Conservation (phyloP, 2,329 filamentous ascomycete genomes). For the Cyclaneusma minus region DNA sequence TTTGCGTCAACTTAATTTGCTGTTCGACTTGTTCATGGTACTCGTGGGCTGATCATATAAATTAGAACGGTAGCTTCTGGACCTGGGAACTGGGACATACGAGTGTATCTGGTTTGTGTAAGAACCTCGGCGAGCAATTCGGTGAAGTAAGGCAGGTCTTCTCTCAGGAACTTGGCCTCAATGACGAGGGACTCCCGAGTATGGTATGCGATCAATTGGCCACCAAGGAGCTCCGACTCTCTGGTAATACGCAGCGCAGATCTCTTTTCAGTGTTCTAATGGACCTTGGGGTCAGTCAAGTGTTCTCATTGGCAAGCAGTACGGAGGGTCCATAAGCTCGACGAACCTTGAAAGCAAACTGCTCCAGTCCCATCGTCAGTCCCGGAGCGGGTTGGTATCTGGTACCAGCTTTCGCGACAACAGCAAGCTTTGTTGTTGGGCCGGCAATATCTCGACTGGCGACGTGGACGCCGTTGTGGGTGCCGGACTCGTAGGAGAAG, state of each 20-base stretch:
- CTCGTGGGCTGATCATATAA: constrained; percentile 52
- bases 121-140: constrained; percentile 90
- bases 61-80: constrained; percentile 4
- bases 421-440: constrained; percentile 76
- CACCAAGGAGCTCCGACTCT: constrained; percentile 89
- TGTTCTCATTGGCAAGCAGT: constrained; percentile 4
- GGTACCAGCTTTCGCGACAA: constrained; percentile 89
- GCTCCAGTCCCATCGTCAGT: constrained; percentile 76
- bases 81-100: constrained; percentile 29
- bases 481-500: constrained; percentile 76
- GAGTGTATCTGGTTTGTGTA: constrained; percentile 71
- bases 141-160: constrained; percentile 93
- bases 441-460: constrained; percentile 80
- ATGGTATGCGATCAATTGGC: constrained; percentile 75
- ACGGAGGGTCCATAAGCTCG: constrained; percentile 2
- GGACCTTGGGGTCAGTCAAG: constrained; percentile 3
- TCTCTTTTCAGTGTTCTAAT: constrained; percentile 69
- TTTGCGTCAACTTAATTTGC: constrained; percentile 64
- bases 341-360: constrained; percentile 89
- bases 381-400: constrained; percentile 84
- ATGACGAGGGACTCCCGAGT: constrained; percentile 87
- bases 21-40: constrained; percentile 77
- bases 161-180: constrained; percentile 85
- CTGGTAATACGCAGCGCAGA: constrained; percentile 85
- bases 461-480: constrained; percentile 79